Percentiles rank a stretch among this genome's conserved stretches.
Conservation (phyloP, 495 filamentous ascomycete genomes). For the Penicillium manginii region DNA sequence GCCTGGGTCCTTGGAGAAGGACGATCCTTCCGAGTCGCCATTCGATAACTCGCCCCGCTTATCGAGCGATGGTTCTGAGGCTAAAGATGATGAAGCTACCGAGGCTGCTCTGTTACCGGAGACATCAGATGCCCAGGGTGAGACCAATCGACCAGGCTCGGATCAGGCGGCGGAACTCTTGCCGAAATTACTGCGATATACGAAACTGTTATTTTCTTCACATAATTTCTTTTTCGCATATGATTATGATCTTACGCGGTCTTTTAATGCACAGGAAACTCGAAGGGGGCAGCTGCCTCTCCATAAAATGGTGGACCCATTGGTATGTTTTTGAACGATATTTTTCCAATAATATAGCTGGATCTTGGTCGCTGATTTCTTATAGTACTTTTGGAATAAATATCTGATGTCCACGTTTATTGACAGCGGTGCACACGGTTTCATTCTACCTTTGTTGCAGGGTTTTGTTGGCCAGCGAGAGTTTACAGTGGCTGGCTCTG, state of each 20-base stretch:
- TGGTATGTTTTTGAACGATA: conserved; percentile 45
- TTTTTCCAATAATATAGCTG: conserved; percentile 21
- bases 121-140: conserved; percentile 36
- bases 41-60: conserved; percentile 27
- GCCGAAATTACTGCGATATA: conserved; percentile 82
- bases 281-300: conserved; percentile 58
- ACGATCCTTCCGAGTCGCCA: conserved; percentile 24
- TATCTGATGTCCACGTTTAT: conserved; percentile 76
- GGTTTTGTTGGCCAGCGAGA: conserved; percentile 90
- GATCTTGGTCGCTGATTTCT: background rate
- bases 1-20: conserved; percentile 34
- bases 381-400: conserved; percentile 87
- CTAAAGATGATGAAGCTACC: background rate
- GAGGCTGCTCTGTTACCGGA: conserved; percentile 23
- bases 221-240: conserved; percentile 92
- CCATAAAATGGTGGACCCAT: conserved; percentile 71
- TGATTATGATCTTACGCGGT: conserved; percentile 84
- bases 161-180: conserved; percentile 56
- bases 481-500: conserved; percentile 65
- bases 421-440: conserved; percentile 58
- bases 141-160: conserved; percentile 31
- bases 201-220: conserved; percentile 77
- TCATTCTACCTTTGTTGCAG: conserved; percentile 86
- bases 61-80: conserved; percentile 12
- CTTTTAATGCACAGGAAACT: conserved; percentile 52